phyloP scores from a whole-genome alignment of 1,284 basidiomycete species.

The Puccinia polysora region DNA sequence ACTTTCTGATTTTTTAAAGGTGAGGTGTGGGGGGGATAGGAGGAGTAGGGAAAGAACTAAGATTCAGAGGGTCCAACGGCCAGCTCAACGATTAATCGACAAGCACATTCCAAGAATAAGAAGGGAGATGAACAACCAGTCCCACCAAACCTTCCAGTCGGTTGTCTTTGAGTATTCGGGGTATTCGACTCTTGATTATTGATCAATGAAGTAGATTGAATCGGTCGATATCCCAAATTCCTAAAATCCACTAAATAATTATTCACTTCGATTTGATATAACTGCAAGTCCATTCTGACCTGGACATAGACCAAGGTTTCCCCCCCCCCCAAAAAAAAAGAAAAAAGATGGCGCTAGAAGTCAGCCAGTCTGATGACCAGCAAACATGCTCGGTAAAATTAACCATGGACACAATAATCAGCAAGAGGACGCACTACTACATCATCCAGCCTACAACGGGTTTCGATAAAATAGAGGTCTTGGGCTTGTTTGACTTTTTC shows the following conservation, averaged over 20 bases:
- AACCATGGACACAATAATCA: too few species aligned
- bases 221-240: constrained; percentile 82
- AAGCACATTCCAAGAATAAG: constrained; percentile 94
- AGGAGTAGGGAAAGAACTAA: neutral
- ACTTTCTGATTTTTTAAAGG: neutral
- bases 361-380: constrained; percentile 26
- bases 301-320: constrained; percentile 53
- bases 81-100: constrained; percentile 58
- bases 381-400: neutral
- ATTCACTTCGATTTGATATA: constrained; percentile 89
- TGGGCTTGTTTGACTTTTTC: constrained; percentile 56
- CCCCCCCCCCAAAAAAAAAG: constrained; percentile 3
- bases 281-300: constrained; percentile 93
- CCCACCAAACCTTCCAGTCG: constrained; percentile 59
- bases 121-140: constrained; percentile 69
- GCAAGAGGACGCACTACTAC: constrained; percentile 68
- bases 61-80: constrained; percentile 49
- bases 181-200: neutral
- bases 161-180: neutral
- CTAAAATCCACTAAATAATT: constrained; percentile 99
- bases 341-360: neutral
- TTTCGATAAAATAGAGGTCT: constrained; percentile 87
- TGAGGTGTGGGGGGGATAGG: too few species aligned
- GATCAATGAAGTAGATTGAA: constrained; percentile 55
- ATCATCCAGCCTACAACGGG: constrained; percentile 78